A percentile compares a stretch with the other conserved stretches of the same genome.
phyloP scores from a whole-genome alignment of 1,284 basidiomycete genomes.

The Fomitopsis schrenkii region DNA sequence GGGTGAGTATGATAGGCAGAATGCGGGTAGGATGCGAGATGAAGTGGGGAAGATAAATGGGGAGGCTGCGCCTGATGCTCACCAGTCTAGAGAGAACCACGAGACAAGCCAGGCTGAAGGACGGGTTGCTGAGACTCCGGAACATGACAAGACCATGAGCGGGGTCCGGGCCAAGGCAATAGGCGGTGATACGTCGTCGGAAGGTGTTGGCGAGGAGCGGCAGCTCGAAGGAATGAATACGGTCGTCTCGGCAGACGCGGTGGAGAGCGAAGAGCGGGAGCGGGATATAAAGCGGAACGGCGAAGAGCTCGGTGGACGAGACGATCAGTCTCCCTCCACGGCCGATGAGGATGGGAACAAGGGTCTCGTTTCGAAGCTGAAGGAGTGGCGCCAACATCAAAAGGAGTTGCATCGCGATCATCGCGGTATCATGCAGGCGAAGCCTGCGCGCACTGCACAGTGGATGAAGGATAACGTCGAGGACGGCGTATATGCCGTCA shows the following conservation, averaged over 20 bases:
- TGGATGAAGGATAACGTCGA: constrained; percentile 47
- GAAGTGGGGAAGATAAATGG: constrained; percentile 18
- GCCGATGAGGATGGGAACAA: constrained; percentile 29
- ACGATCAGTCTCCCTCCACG: not conserved
- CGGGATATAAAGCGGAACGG: constrained; percentile 29
- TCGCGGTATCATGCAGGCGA: constrained; percentile 46
- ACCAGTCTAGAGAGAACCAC: constrained; percentile 11
- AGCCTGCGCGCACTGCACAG: constrained; percentile 43
- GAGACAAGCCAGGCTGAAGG: constrained; percentile 14
- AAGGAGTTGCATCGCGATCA: constrained; percentile 42
- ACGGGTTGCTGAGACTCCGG: not conserved
- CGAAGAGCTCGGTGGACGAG: constrained; percentile 24
- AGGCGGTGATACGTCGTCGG: constrained; percentile 9
- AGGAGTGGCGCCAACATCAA: constrained; percentile 36
- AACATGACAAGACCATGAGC: constrained; percentile 13
- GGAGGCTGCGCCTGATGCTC: constrained; percentile 6
- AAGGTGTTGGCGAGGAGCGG: constrained; percentile 10
- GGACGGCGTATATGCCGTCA: constrained; percentile 27
- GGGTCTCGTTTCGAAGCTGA: constrained; percentile 26
- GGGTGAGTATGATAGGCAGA: constrained; percentile 32
- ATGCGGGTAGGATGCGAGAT: constrained; percentile 37
- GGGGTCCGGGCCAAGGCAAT: constrained; percentile 10
- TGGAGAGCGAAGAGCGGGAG: constrained; percentile 37
- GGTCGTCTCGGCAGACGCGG: constrained; percentile 31
- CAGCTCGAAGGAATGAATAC: constrained; percentile 19